Evolutionary conservation across 1,284 basidiomycete species (phyloP).

Genomic region (Ceratobasidium sp.): DNA sequence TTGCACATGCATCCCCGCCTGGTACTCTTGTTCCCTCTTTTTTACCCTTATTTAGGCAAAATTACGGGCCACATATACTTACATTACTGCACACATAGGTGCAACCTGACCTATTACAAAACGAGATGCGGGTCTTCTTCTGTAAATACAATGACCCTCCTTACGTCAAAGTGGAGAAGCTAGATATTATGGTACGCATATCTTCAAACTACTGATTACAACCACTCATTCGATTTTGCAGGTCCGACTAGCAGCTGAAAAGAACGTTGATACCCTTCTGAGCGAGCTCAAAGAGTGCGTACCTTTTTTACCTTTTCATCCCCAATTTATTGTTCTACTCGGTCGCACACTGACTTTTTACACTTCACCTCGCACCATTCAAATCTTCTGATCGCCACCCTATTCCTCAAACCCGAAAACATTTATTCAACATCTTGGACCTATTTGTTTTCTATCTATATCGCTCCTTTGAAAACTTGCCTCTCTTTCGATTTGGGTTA

Average conservation of each 20-base stretch:
- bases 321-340: neutral
- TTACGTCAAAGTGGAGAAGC: constrained; percentile 98
- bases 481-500: neutral
- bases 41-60: too few species aligned
- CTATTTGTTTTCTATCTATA: neutral
- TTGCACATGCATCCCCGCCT: neutral
- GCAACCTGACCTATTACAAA: constrained; percentile 83
- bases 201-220: neutral
- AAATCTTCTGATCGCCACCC: neutral
- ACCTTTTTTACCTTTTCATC: constrained; percentile 1
- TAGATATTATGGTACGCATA: constrained; percentile 91
- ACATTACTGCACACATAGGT: neutral
- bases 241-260: constrained; percentile 83
- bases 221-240: neutral
- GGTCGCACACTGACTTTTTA: constrained; percentile 13
- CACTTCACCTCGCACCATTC: constrained; percentile 4
- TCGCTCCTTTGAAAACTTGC: neutral
- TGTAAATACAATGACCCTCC: constrained; percentile 99
- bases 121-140: constrained; percentile 99
- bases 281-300: constrained; percentile 94
- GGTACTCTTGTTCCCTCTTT: neutral
- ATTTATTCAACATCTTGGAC: neutral
- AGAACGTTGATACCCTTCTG: constrained; percentile 92
- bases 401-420: neutral
- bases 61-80: neutral